Conservation (phyloP, 768 basidiomycete species). For the Collybia nuda region DNA sequence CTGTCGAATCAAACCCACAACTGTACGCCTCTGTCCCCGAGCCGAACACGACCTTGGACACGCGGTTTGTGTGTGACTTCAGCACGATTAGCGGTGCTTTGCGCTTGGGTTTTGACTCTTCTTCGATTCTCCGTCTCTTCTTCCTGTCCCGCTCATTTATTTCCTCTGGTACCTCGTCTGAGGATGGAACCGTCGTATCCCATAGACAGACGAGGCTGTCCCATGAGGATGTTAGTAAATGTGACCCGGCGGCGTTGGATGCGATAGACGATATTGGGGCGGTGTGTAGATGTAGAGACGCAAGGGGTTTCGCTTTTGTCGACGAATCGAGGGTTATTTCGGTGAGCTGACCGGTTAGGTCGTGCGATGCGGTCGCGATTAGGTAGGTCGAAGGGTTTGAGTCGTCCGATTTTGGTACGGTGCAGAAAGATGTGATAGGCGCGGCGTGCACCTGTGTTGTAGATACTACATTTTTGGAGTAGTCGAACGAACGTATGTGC, state of each 20-base stretch:
- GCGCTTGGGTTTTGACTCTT: constrained; percentile 39
- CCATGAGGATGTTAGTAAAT: constrained; percentile 85
- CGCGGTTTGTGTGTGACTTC: constrained; percentile 80
- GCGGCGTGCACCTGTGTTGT: constrained; percentile 56
- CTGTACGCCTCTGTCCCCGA: constrained; percentile 53
- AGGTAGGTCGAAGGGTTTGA: constrained; percentile 28
- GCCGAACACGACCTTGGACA: constrained; percentile 70
- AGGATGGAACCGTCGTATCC: constrained; percentile 59
- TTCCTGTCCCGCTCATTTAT: constrained; percentile 41
- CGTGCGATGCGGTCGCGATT: constrained; percentile 75
- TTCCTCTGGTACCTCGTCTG: constrained; percentile 63
- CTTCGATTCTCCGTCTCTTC: constrained; percentile 61
- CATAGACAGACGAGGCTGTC: constrained; percentile 84
- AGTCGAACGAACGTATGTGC: constrained; percentile 69
- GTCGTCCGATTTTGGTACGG: constrained; percentile 39
- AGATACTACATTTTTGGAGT: constrained; percentile 56
- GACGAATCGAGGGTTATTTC: constrained; percentile 23
- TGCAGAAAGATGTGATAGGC: constrained; percentile 64
- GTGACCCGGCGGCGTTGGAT: constrained; percentile 50
- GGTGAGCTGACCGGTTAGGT: constrained; percentile 67
- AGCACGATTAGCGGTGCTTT: constrained; percentile 75
- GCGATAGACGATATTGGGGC: constrained; percentile 74
- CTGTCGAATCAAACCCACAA: constrained; percentile 88
- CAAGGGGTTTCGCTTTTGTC: constrained; percentile 41
- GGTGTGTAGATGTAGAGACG: constrained; percentile 83